Evolutionary conservation across 129 eudicot genomes (phyloP).

Genomic region (Artemisia argyi): DNA sequence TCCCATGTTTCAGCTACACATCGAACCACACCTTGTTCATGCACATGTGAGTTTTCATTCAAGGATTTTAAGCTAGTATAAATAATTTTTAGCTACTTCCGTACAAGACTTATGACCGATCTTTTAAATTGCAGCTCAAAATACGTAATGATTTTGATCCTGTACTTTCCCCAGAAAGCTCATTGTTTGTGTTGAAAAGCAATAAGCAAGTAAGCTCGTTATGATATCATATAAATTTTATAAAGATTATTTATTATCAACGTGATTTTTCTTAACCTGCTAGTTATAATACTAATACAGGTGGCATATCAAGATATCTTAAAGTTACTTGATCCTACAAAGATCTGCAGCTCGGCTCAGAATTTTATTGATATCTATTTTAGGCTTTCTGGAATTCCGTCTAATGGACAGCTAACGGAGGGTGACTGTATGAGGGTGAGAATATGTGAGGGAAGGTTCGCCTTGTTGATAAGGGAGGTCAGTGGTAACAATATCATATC

Average conservation of each 20-base stretch:
- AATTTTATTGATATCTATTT: conserved; percentile 83
- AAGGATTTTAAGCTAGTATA: not conserved
- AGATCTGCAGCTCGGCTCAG: conserved; percentile 93
- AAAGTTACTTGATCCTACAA: conserved; percentile 76
- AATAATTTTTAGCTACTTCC: not conserved
- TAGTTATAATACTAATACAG: conserved; percentile 35
- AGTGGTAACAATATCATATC: conserved; percentile 20
- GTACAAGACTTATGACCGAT: not conserved
- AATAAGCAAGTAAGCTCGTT: conserved; percentile 70
- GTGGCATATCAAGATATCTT: conserved; percentile 91
- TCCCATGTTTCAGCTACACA: conserved; percentile 98
- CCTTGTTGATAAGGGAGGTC: conserved; percentile 94
- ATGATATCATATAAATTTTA: not conserved
- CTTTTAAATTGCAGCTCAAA: conserved; percentile 67
- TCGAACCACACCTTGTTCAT: conserved; percentile 98
- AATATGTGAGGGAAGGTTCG: conserved; percentile 97
- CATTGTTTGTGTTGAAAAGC: conserved; percentile 93
- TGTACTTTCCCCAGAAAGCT: conserved; percentile 96
- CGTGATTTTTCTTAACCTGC: conserved; percentile 13
- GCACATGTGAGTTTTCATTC: conserved; percentile 75
- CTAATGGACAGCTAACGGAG: conserved; percentile 76
- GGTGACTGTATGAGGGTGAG: conserved; percentile 93
- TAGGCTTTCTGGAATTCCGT: conserved; percentile 74
- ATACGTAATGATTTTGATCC: conserved; percentile 98
- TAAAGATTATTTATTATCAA: not conserved